Evolutionary conservation across 805 yeast species (phyloP).

Genomic region (Saccharomycopsis fermentans): DNA sequence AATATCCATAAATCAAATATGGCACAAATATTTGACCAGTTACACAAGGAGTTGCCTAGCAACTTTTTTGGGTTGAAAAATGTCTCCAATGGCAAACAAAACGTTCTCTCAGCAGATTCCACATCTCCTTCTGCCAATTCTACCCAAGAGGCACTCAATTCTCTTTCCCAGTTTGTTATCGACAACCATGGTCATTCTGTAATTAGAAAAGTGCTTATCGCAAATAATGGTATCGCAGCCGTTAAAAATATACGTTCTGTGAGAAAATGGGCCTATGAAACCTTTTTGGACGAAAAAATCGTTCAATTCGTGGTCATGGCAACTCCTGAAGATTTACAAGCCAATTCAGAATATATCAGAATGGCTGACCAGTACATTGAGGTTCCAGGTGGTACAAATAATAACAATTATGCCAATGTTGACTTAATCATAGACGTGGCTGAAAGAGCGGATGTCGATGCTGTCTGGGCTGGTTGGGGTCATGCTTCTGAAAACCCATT

Average conservation of each 20-base stretch:
- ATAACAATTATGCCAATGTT: conserved; percentile 96
- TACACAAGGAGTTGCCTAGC: conserved; percentile 37
- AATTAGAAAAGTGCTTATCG: conserved; percentile 77
- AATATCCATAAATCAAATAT: background rate
- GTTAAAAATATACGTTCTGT: conserved; percentile 96
- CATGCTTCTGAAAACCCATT: conserved; percentile 98
- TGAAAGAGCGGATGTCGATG: conserved; percentile 92
- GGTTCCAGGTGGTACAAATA: conserved; percentile 98
- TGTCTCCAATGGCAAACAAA: conserved; percentile 52
- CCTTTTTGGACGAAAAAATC: conserved; percentile 93
- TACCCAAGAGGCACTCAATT: conserved; percentile 36
- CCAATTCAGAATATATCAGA: conserved; percentile 94
- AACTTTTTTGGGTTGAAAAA: conserved; percentile 81
- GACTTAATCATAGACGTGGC: conserved; percentile 95
- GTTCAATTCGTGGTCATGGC: conserved; percentile 97
- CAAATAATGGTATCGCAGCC: conserved; percentile 99
- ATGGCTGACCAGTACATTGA: conserved; percentile 99
- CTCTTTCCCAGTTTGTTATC: conserved; percentile 29
- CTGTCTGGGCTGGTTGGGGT: conserved; percentile 99
- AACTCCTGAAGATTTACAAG: conserved; percentile 96
- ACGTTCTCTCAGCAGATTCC: conserved; percentile 34
- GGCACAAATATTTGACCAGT: conserved; percentile 2
- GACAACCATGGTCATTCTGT: conserved; percentile 92
- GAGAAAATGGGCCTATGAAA: conserved; percentile 98
- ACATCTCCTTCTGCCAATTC: conserved; percentile 1